Conservation (phyloP, 306 rosid species). For the Quercus robur region DNA sequence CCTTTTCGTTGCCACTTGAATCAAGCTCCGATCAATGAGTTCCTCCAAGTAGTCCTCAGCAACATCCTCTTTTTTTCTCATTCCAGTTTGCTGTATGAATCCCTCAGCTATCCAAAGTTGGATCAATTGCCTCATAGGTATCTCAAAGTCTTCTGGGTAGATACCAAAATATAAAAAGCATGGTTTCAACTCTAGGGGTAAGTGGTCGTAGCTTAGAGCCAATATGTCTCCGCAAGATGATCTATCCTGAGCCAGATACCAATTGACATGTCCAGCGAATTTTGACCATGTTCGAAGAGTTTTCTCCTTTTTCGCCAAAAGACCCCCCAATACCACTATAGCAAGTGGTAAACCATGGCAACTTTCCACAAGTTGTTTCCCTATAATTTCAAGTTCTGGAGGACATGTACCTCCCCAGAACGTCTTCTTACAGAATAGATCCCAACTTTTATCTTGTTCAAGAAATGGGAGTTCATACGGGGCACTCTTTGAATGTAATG, state of each 20-base stretch:
- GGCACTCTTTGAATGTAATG: background rate
- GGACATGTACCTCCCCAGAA: background rate
- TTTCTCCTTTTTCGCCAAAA: background rate
- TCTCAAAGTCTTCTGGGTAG: too few relatives aligned
- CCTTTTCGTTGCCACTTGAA: background rate
- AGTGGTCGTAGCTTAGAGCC: too few relatives aligned
- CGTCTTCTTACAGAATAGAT: slow-evolving; percentile 4
- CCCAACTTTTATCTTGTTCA: slow-evolving; percentile 24
- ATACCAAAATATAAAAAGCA: too few relatives aligned
- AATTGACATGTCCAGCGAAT: slow-evolving; percentile 9
- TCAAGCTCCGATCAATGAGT: slow-evolving; percentile 1
- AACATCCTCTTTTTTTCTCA: background rate
- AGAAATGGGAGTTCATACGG: background rate
- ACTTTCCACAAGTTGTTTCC: background rate
- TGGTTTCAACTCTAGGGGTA: too few relatives aligned
- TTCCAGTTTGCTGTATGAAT: too few relatives aligned
- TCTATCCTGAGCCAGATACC: background rate
- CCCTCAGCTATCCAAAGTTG: too few relatives aligned
- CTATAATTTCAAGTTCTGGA: background rate
- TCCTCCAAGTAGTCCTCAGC: background rate
- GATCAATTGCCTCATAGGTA: too few relatives aligned
- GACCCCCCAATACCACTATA: background rate
- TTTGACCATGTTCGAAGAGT: slow-evolving; percentile 3
- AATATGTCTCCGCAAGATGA: too few relatives aligned
- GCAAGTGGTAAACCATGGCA: background rate